Base-by-base conservation (phyloP, 106 monocot species). In the Alisma plantagoaquatica region DNA sequence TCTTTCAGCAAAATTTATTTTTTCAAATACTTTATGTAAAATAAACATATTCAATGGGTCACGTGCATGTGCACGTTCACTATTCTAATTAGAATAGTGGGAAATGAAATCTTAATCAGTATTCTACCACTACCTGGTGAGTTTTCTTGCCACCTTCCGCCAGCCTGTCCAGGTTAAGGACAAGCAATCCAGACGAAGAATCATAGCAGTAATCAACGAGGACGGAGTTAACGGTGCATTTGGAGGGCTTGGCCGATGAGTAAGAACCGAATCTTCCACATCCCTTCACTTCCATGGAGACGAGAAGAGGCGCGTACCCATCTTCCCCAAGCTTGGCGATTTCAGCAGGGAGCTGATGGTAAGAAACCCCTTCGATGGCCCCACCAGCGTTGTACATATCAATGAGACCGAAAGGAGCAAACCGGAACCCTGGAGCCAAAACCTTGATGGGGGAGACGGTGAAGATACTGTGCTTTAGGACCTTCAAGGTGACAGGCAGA, bases 331-430 rank as follows among this genome's bases (percentile, higher is more conserved):
- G 35, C 35, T 7, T 6, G 6, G 29, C 53, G 21, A 27, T 54
- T 11, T 59, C 61, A 24, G 26, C 50, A 8, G 65, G 44, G 26
- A 46, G 27, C 15, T 87, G 72, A 38, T n/a, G n/a, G 73, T 91
- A 91, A 9, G 63, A 49, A 27, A 91, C 64, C 19, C 72, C 66
- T 53, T 84, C 69, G 10, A 91, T 53, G 4, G 91, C 91, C n/a
- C 69, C 91, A n/a, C 91, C 91, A 7, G 70, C 69, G 63, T 91
- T 91, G 75, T 52, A 91, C 90, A 91, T 91, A 57, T 91, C 84
- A 16, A 84, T 9, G 33, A 91, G 60, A 20, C 90, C 90, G 1
- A 91, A 15, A 3, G 90, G 84, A 4, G 90, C 77, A 42, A 91
- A 91, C 45, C 57, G 55, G 23, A 62, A 70, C 44, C 80, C 84